phyloP scores from a whole-genome alignment of 805 yeast genomes.

The Ogataea pignaliae region DNA sequence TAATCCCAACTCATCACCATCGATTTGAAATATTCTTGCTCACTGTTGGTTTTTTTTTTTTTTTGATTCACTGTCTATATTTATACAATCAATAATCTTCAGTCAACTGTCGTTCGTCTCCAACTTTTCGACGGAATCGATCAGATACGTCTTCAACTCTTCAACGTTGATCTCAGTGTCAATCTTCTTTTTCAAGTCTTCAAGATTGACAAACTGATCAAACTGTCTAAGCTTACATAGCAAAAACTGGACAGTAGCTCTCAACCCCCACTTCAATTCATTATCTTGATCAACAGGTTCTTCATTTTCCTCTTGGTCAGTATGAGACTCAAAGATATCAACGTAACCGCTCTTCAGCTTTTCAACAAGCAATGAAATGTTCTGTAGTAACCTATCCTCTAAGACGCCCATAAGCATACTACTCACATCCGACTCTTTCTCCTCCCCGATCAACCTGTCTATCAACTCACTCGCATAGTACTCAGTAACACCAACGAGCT shows the following conservation, averaged over 20 bases:
- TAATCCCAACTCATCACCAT: no score
- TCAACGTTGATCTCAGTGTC: neutral
- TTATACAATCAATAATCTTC: no score
- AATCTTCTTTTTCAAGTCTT: constrained; percentile 1
- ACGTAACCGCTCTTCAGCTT: constrained; percentile 1
- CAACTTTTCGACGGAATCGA: neutral
- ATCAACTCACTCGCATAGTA: constrained; percentile 40
- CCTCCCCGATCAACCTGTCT: constrained; percentile 21
- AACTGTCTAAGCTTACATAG: constrained; percentile 11
- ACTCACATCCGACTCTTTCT: constrained; percentile 8
- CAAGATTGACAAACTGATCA: neutral
- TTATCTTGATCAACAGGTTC: constrained; percentile 20
- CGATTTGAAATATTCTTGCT: no score
- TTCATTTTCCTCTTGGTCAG: constrained; percentile 3
- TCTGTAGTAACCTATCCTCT: constrained; percentile 11
- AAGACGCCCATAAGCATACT: constrained; percentile 19
- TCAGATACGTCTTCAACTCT: neutral
- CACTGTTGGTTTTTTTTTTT: no score
- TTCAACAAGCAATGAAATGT: constrained; percentile 11
- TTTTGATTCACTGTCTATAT: no score
- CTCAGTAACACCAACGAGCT: constrained; percentile 37
- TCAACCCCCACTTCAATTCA: constrained; percentile 40
- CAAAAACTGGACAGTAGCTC: constrained; percentile 12
- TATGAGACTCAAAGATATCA: no score
- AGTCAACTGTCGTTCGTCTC: no score